Base-by-base conservation (phyloP, 495 filamentous ascomycete genomes). In the Podospora bellae-mahoneyi region DNA sequence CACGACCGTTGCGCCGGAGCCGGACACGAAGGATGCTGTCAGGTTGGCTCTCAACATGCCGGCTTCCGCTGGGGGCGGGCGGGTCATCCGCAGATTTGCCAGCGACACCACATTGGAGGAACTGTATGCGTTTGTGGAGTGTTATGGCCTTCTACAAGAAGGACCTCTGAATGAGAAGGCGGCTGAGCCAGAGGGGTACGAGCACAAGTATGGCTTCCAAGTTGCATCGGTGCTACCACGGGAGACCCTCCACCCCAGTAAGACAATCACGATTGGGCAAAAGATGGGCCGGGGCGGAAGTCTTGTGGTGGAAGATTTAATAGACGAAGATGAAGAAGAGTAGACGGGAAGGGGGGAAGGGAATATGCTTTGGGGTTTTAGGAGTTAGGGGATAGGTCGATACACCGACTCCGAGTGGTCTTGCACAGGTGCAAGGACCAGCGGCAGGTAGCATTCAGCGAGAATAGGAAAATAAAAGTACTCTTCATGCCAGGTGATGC, bases 81-180 rank as follows among this genome's bases (percentile, higher is more conserved):
- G 94, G 1, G 84, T 97, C 2, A 86, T 94, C 66, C 86, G 94
- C 34, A 84, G 82, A 61, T 98, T 99, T 72, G 71, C 80, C 1
- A 79, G 83, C 3, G 80, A 86, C 2, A 86, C 89, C 1, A 81
- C 82, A 1, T 79, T 98, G 30, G 95, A 99, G 75, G 93, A 97
- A 72, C 78, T 99, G 0, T 98, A 99, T 78, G 96, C 94, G 1
- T 97, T 96, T 78, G 93, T 98, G 2, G 96, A 98, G 74, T 98
- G 95, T 78, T 89, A 94, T 76, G 89, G 92, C 64, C 66, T 89
- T 0, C 68, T 93, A 9, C 76, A 82, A 39, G 73, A 73, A 19
- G 76, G 77, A 23, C 71, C 78, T 13, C 62, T 71, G 10, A 80
- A 78, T 9, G 69, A 76, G 23, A 73, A 74, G n/a, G 75, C 76